Evolutionary conservation across 2,329 filamentous ascomycete genomes (phyloP).

Genomic region (Mycosphaerelloides madeirae): DNA sequence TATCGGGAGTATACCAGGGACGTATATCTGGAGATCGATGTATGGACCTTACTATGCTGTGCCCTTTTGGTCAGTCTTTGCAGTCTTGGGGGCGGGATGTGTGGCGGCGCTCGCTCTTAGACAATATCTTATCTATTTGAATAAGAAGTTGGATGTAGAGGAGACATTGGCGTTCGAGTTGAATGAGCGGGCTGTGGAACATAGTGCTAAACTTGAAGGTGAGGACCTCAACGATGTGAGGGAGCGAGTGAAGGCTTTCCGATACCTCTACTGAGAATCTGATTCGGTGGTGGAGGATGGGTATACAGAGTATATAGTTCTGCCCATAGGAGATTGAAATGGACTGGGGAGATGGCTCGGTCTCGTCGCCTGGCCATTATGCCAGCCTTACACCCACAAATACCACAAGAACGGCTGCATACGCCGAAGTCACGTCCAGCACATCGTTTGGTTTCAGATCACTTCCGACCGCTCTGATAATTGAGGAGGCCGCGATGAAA

Average conservation of each 20-base stretch:
- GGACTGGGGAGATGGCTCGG: too few species aligned
- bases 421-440: too few species aligned
- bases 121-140: slow-evolving; percentile 5
- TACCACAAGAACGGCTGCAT: too few species aligned
- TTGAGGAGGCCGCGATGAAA: too few species aligned
- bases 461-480: too few species aligned
- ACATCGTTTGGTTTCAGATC: too few species aligned
- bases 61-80: slow-evolving; percentile 8
- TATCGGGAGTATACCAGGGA: slow-evolving; percentile 11
- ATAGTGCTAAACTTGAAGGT: slow-evolving; percentile 3
- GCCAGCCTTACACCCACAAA: neutral
- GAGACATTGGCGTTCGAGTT: slow-evolving; percentile 3
- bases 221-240: neutral
- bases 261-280: slow-evolving; percentile 8
- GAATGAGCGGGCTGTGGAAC: slow-evolving; percentile 1
- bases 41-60: slow-evolving; percentile 9
- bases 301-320: too few species aligned
- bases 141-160: slow-evolving; percentile 5
- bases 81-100: slow-evolving; percentile 4
- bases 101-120: slow-evolving; percentile 1
- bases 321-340: too few species aligned
- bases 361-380: too few species aligned
- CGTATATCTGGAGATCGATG: slow-evolving; percentile 11
- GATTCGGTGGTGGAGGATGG: too few species aligned
- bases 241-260: slow-evolving; percentile 1